phyloP scores from a whole-genome alignment of 1,139 yeast species.

The Hyphopichia fennica region DNA sequence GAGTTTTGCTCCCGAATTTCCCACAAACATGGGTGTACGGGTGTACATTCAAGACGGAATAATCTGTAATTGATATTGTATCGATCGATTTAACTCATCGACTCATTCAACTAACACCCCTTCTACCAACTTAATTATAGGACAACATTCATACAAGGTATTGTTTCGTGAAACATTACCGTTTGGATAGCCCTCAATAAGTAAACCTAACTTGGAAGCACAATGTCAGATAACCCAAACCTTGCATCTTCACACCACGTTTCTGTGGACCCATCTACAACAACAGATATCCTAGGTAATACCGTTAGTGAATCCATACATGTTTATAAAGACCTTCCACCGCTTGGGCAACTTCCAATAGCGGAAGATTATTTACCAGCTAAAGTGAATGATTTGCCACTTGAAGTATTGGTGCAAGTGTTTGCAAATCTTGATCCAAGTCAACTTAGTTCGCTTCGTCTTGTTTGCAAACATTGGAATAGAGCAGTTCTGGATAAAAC shows the following conservation, averaged over 20 bases:
- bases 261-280: not conserved
- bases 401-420: conserved; percentile 56
- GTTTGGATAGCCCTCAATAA: too few relatives aligned
- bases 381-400: conserved; percentile 47
- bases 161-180: too few relatives aligned
- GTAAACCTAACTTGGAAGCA: too few relatives aligned
- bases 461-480: conserved; percentile 57
- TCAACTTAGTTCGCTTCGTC: conserved; percentile 48
- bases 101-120: too few relatives aligned
- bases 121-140: too few relatives aligned
- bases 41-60: too few relatives aligned
- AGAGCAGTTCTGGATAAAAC: conserved; percentile 53
- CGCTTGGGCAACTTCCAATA: not conserved
- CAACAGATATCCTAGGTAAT: conserved; percentile 19
- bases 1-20: too few relatives aligned
- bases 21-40: too few relatives aligned
- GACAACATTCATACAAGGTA: too few relatives aligned
- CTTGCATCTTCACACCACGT: not conserved
- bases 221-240: not conserved
- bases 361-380: not conserved
- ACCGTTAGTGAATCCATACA: conserved; percentile 8
- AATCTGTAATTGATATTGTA: too few relatives aligned
- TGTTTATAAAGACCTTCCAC: not conserved
- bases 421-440: conserved; percentile 58
- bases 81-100: too few relatives aligned